Percentiles rank a stretch among this genome's conserved stretches.
Evolutionary conservation across 768 basidiomycete species (phyloP).

Genomic region (Suillus clintonianus): DNA sequence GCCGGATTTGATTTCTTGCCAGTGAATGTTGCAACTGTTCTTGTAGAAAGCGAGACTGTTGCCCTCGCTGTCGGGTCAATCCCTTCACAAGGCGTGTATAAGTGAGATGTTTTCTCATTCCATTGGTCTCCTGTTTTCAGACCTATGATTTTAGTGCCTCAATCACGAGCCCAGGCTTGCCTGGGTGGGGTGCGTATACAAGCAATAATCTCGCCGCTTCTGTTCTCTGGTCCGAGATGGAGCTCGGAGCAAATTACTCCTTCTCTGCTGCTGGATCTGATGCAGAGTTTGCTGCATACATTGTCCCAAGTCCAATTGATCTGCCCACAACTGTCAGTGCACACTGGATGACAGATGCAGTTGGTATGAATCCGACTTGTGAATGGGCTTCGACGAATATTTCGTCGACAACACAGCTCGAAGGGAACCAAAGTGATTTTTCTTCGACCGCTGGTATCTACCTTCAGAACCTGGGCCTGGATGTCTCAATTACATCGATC

Average conservation of each 20-base stretch:
- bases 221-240: conserved; percentile 26
- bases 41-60: conserved; percentile 22
- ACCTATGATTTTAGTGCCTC: conserved; percentile 1
- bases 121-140: not conserved
- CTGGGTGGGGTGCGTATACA: conserved; percentile 5
- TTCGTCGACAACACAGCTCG: conserved; percentile 12
- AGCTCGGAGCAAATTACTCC: conserved; percentile 25
- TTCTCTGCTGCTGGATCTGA: conserved; percentile 18
- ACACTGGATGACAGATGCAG: conserved; percentile 31
- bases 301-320: conserved; percentile 21
- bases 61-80: conserved; percentile 26
- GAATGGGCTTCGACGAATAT: conserved; percentile 31
- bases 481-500: conserved; percentile 6
- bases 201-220: conserved; percentile 18
- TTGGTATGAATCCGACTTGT: conserved; percentile 26
- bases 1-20: not conserved
- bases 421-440: conserved; percentile 10
- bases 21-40: conserved; percentile 24
- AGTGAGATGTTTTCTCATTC: conserved; percentile 13
- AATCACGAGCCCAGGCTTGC: conserved; percentile 5
- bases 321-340: conserved; percentile 18
- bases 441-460: conserved; percentile 9
- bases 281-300: conserved; percentile 16
- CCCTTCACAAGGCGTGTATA: conserved; percentile 22
- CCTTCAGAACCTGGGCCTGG: conserved; percentile 19